Percentiles rank a stretch among this genome's conserved stretches.
Evolutionary conservation across 1,139 yeast genomes (phyloP).

Genomic region (Debaryomyces sp.): DNA sequence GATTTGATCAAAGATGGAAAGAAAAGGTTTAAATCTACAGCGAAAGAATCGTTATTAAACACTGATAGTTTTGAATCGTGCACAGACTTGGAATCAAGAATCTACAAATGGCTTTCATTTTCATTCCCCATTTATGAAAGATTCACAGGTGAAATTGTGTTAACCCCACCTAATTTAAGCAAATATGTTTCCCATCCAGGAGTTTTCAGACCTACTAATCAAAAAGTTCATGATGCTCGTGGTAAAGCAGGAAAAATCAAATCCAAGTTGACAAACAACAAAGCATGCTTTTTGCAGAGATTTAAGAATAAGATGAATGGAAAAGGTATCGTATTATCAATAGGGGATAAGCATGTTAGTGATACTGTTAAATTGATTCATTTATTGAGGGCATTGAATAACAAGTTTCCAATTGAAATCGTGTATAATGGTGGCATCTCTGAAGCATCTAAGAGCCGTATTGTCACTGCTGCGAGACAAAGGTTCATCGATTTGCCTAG

Average conservation of each 20-base stretch:
- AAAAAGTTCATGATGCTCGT: conserved; percentile 11
- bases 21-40: conserved; percentile 8
- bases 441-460: conserved; percentile 23
- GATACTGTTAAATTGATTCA: conserved; percentile 49
- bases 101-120: conserved; percentile 49
- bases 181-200: conserved; percentile 20
- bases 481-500: conserved; percentile 27
- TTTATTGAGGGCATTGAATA: conserved; percentile 47
- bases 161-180: conserved; percentile 42
- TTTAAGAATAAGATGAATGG: conserved; percentile 44
- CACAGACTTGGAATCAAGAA: conserved; percentile 38
- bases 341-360: conserved; percentile 44
- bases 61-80: conserved; percentile 21
- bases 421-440: conserved; percentile 44
- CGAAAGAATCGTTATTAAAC: conserved; percentile 11
- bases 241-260: conserved; percentile 15
- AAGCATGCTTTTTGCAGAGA: conserved; percentile 39
- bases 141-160: conserved; percentile 44
- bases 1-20: neutral
- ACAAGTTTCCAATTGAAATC: conserved; percentile 56
- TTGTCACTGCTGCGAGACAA: conserved; percentile 35
- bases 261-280: conserved; percentile 19
- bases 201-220: conserved; percentile 20
- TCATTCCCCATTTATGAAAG: conserved; percentile 45
- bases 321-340: conserved; percentile 55